Conservation (phyloP, 23 red algal genomes). For the Gracilaria caudata region DNA sequence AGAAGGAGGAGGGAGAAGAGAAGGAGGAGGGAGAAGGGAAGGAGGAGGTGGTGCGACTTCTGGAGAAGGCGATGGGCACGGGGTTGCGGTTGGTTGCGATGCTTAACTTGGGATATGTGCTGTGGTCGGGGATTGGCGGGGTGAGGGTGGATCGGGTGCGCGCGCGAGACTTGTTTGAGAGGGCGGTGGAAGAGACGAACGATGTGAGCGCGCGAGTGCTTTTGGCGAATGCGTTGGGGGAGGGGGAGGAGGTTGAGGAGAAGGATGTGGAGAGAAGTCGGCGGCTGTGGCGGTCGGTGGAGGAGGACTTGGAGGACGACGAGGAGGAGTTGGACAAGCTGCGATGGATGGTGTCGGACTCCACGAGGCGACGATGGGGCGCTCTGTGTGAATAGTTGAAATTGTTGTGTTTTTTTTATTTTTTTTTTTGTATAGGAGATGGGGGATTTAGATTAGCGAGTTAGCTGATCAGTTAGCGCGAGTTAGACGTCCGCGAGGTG, state of each 20-base stretch:
- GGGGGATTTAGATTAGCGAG: too few species aligned
- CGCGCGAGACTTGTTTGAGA: not conserved
- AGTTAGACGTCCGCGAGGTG: not conserved
- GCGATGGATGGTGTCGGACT: not conserved
- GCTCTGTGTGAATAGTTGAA: not conserved
- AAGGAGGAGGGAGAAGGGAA: not conserved
- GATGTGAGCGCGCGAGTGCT: not conserved
- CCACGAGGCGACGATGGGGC: not conserved
- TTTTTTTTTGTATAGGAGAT: not conserved
- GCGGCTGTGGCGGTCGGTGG: conserved; percentile 1
- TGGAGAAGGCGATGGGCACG: not conserved
- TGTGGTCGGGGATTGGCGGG: not conserved
- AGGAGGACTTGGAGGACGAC: not conserved
- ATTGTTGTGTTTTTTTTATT: not conserved
- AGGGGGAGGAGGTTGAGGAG: not conserved
- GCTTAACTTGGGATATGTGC: conserved; percentile 6
- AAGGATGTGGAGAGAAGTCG: not conserved
- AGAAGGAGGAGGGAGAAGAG: too few species aligned
- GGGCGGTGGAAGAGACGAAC: not conserved
- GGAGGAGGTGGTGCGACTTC: not conserved
- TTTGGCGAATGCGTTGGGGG: not conserved
- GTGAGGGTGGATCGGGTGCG: not conserved
- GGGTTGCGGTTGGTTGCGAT: not conserved
- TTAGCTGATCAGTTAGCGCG: not conserved
- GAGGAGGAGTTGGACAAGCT: not conserved